Evolutionary conservation across 2,329 filamentous ascomycete species (phyloP).

Genomic region (Xylaria sp.): DNA sequence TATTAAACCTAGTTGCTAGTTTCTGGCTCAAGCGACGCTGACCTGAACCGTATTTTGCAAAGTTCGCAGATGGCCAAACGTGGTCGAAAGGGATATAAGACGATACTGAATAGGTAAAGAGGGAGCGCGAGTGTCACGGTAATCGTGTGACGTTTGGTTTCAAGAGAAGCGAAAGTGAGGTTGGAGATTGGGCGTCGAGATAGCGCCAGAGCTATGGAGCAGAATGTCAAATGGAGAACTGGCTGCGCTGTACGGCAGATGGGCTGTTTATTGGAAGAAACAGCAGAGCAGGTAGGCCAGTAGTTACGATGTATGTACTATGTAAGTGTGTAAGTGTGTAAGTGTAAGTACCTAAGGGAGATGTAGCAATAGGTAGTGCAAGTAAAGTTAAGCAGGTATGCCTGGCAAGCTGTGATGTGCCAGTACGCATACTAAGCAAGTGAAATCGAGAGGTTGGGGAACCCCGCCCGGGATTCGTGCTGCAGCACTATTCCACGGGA

Average conservation of each 20-base stretch:
- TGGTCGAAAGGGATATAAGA: background rate
- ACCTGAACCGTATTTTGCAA: conserved; percentile 13
- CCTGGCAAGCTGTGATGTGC: too few relatives aligned
- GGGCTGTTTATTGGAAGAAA: conserved; percentile 10
- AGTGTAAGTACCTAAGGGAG: background rate
- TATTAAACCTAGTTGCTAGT: conserved; percentile 18
- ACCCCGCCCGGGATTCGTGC: conserved; percentile 15
- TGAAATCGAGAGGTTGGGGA: conserved; percentile 21
- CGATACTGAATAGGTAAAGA: conserved; percentile 12
- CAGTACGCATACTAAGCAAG: background rate
- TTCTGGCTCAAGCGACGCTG: conserved; percentile 9
- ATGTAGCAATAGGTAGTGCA: background rate
- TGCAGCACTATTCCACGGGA: conserved; percentile 25
- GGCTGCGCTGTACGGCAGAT: conserved; percentile 16
- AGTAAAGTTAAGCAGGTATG: background rate
- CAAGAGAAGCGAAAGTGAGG: conserved; percentile 27
- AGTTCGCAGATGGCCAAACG: conserved; percentile 11
- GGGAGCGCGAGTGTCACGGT: background rate
- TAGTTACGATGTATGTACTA: background rate
- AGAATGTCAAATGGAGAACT: conserved; percentile 2
- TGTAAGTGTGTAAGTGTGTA: background rate
- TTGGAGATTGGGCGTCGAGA: conserved; percentile 39
- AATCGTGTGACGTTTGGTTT: conserved; percentile 25
- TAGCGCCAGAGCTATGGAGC: background rate
- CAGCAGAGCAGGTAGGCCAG: background rate